Evolutionary conservation across 2,329 filamentous ascomycete genomes (phyloP).

Genomic region (Talaromyces sp.): DNA sequence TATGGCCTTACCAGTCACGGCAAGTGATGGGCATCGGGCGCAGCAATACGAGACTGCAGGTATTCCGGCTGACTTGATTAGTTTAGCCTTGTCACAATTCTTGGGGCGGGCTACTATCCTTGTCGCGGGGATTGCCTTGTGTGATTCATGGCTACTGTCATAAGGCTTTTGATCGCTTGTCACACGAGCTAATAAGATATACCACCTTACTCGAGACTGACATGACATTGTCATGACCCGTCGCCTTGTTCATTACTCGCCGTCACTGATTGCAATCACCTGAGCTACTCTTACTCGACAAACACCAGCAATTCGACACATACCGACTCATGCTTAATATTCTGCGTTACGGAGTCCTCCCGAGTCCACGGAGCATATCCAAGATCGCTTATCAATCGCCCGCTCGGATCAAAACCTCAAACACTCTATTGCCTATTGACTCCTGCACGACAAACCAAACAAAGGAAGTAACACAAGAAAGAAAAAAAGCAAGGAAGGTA

Average conservation of each 20-base stretch:
- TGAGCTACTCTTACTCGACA: background rate
- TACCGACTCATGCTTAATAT: background rate
- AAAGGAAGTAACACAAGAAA: background rate
- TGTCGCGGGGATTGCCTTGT: background rate
- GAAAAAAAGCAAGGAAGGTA: background rate
- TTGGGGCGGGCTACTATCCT: background rate
- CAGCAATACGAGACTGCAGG: constrained; percentile 3
- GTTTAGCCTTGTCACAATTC: background rate
- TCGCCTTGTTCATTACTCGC: background rate
- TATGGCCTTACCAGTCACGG: background rate
- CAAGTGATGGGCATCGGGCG: background rate
- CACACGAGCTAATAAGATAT: background rate
- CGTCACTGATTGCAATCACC: background rate
- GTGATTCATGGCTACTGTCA: background rate
- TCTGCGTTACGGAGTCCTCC: background rate
- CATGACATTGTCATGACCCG: background rate
- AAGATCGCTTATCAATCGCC: background rate
- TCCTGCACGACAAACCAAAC: background rate
- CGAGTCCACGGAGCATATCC: background rate
- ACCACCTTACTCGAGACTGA: background rate
- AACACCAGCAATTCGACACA: background rate
- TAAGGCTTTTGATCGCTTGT: background rate
- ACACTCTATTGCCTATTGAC: background rate
- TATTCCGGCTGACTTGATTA: background rate
- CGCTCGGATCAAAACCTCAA: background rate